Evolutionary conservation across 441 rosid genomes (phyloP), one percentile per base, ranked within the genome.

Genomic region (Sinapis alba): DNA sequence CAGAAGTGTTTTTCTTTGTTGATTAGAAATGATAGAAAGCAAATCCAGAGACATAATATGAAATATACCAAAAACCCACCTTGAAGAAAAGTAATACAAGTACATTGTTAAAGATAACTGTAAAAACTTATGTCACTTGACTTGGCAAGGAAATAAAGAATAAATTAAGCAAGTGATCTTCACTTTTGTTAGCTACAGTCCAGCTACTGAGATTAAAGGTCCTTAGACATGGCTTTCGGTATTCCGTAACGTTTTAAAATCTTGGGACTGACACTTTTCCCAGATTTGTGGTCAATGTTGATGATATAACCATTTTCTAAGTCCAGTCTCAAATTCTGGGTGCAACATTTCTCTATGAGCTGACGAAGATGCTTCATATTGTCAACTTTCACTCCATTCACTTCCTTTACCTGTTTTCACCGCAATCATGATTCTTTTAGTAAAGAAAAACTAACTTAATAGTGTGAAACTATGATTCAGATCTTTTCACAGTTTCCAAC

Each of bases 321-420:
- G 77, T 92, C 94, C 62, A 90, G 75, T 74, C 90, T 88, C 84
- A 87, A 73, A 75, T 73, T 77, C 67, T 86, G 87, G 2, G 65
- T 70, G 59, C 72, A 65, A 69, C 86, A 86, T 51, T 77, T 78
- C 32, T 89, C 87, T 54, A 85, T 88, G 61, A 85, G 85, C 71
- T 81, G 69, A 75, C 86, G 81, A 65, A 89, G 73, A 75, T 87
- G 91, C 86, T 83, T 86, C 87, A 92, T 63, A 75, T 90, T 92
- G 64, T 87, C 84, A 23, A 87, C 63, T 80, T 84, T 81, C 10
- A 83, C 76, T 19, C 91, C 91, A 7, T 89, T 85, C 47, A 92
- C 90, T 83, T 80, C 79, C 80, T 83, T 86, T 60, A 90, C 96
- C 96, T 92, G 90, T 72, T 51, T 28, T 13, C 62, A 74, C n/a